These are phyloP conservation scores for Chlorokybus atmophyticus DNA, from an alignment of 139 green algal species.

Conservation along the genomic window DNA sequence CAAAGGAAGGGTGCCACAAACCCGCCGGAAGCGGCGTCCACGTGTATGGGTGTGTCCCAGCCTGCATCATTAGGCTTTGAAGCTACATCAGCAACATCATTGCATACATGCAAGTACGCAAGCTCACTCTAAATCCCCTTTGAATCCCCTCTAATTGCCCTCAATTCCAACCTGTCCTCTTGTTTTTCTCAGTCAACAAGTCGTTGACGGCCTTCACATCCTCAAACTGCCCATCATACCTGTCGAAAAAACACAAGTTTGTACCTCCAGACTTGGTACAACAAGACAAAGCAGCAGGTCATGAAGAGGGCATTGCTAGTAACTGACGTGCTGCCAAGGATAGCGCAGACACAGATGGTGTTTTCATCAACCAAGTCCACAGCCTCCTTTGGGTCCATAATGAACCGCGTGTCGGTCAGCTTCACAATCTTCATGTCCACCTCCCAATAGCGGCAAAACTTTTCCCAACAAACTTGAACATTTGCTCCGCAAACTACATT, in stretches of 20 bases:
- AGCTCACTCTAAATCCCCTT: too few relatives aligned
- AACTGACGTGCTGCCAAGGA: constrained; percentile 31
- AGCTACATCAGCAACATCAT: too few relatives aligned
- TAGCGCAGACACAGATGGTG: constrained; percentile 30
- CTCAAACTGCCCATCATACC: constrained; percentile 33
- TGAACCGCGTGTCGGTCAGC: constrained; percentile 1
- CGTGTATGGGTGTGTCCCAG: constrained; percentile 30
- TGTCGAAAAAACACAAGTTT: too few relatives aligned
- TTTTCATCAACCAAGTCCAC: constrained; percentile 27
- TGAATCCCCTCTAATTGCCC: too few relatives aligned
- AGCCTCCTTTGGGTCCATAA: constrained; percentile 25
- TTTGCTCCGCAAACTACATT: not conserved
- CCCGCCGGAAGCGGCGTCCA: constrained; percentile 33
- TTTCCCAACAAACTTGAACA: constrained; percentile 10
- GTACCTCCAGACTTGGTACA: too few relatives aligned
- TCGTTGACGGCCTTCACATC: constrained; percentile 18
- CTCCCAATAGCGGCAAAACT: constrained; percentile 1
- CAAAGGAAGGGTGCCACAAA: constrained; percentile 34
- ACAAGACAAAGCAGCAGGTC: too few relatives aligned
- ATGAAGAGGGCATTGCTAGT: too few relatives aligned
- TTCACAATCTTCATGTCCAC: constrained; percentile 8
- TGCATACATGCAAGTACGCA: too few relatives aligned
- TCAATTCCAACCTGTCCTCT: constrained; percentile 18
- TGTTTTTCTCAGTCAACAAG: constrained; percentile 18
- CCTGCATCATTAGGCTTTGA: too few relatives aligned